Conservation (phyloP, 2,329 filamentous ascomycete species). For the Dothideomycetes sp. region DNA sequence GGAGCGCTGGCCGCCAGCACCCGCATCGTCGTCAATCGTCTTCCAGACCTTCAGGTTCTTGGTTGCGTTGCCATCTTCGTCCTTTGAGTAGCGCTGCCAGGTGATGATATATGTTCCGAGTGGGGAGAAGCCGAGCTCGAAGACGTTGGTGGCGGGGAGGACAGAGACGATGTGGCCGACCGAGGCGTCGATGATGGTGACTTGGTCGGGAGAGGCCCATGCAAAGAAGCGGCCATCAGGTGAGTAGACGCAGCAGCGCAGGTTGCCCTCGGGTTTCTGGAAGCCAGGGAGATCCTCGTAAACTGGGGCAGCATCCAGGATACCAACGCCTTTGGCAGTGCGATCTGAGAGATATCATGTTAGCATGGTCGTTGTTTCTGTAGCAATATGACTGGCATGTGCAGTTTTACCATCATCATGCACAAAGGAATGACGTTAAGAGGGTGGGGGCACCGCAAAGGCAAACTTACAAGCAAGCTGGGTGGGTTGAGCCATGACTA, state of each 20-base stretch:
- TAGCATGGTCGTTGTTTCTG: too few species aligned
- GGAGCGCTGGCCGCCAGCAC: slow-evolving; percentile 51
- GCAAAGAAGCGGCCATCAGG: slow-evolving; percentile 93
- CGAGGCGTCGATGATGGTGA: slow-evolving; percentile 74
- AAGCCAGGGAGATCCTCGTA: slow-evolving; percentile 82
- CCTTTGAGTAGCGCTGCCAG: slow-evolving; percentile 88
- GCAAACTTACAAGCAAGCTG: slow-evolving; percentile 69
- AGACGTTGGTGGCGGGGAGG: slow-evolving; percentile 72
- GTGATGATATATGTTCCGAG: slow-evolving; percentile 88
- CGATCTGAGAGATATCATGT: slow-evolving; percentile 45
- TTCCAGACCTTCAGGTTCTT: slow-evolving; percentile 98
- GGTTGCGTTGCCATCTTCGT: slow-evolving; percentile 81
- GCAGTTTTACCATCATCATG: too few species aligned
- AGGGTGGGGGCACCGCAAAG: too few species aligned
- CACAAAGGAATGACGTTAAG: too few species aligned
- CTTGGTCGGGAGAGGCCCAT: slow-evolving; percentile 77
- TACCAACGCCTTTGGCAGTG: slow-evolving; percentile 90
- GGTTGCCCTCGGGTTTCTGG: slow-evolving; percentile 71
- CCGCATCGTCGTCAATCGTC: slow-evolving; percentile 57
- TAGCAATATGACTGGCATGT: too few species aligned
- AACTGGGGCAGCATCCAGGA: slow-evolving; percentile 81
- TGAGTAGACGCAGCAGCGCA: slow-evolving; percentile 91
- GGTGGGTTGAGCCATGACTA: slow-evolving; percentile 87
- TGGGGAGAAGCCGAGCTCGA: slow-evolving; percentile 90
- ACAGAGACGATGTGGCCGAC: slow-evolving; percentile 62